phyloP scores from a whole-genome alignment of 768 basidiomycete species.

The Tephrocybe sp. region DNA sequence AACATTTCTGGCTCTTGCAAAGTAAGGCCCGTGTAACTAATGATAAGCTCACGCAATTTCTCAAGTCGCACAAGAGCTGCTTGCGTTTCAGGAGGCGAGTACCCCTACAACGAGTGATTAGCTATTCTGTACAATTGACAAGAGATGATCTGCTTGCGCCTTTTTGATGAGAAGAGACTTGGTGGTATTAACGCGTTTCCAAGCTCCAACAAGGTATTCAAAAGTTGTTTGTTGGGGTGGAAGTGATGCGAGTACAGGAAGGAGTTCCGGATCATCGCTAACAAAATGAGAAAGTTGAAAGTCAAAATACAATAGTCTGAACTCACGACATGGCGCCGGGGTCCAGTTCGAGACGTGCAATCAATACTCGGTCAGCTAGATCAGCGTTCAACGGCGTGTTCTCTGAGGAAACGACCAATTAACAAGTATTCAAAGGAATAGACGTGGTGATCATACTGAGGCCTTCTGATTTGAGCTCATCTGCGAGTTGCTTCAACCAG shows the following conservation, averaged over 20 bases:
- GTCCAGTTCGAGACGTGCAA: slow-evolving; percentile 80
- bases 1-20: slow-evolving; percentile 95
- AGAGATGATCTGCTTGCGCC: slow-evolving; percentile 32
- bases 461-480: slow-evolving; percentile 65
- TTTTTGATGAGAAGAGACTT: slow-evolving; percentile 58
- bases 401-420: slow-evolving; percentile 20
- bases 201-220: slow-evolving; percentile 87
- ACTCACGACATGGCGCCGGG: slow-evolving; percentile 69
- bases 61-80: slow-evolving; percentile 64
- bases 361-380: slow-evolving; percentile 75
- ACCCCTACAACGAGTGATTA: slow-evolving; percentile 37
- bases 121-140: not conserved
- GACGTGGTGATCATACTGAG: slow-evolving; percentile 34
- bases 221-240: slow-evolving; percentile 78
- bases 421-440: not conserved
- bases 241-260: slow-evolving; percentile 71
- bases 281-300: not conserved
- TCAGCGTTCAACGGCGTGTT: slow-evolving; percentile 50
- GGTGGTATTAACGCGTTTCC: slow-evolving; percentile 77
- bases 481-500: slow-evolving; percentile 77
- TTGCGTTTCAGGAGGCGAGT: slow-evolving; percentile 60
- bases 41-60: slow-evolving; percentile 74
- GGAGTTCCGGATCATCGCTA: slow-evolving; percentile 75
- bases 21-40: slow-evolving; percentile 86
- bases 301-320: not conserved